phyloP scores from a whole-genome alignment of 345 rosid genomes.

The Microthlaspi erraticum region DNA sequence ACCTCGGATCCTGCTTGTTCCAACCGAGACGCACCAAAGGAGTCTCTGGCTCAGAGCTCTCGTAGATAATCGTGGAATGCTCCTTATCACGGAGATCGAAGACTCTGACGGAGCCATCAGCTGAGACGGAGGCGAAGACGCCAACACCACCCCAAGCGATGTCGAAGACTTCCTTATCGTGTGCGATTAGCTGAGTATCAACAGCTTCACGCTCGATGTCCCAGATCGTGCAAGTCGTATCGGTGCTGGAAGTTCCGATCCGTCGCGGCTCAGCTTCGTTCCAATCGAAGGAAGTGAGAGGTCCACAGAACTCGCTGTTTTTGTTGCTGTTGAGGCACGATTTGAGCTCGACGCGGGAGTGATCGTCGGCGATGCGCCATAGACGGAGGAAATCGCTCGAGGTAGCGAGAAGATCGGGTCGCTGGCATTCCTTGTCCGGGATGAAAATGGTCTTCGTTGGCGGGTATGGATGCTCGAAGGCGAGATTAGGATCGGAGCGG shows the following conservation, averaged over 20 bases:
- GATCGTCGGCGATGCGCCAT: conserved; percentile 80
- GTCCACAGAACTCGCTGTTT: conserved; percentile 90
- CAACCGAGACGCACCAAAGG: conserved; percentile 93
- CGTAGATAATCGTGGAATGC: conserved; percentile 90
- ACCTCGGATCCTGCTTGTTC: conserved; percentile 99
- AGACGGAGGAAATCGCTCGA: conserved; percentile 94
- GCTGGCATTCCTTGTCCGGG: conserved; percentile 89
- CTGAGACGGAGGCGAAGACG: conserved; percentile 91
- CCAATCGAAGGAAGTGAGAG: conserved; percentile 96
- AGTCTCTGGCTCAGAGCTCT: conserved; percentile 91
- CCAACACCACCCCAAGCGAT: conserved; percentile 98
- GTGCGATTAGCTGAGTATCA: conserved; percentile 95
- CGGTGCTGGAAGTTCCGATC: conserved; percentile 89
- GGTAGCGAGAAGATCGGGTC: conserved; percentile 92
- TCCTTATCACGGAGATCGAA: conserved; percentile 91
- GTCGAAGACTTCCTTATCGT: conserved; percentile 96
- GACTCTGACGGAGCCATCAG: conserved; percentile 90
- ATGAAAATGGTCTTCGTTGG: conserved; percentile 90
- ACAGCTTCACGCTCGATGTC: conserved; percentile 85
- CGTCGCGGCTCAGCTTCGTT: conserved; percentile 95
- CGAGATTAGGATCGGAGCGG: conserved; percentile 79
- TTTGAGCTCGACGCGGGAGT: conserved; percentile 72
- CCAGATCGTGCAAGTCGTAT: conserved; percentile 96
- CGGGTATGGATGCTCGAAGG: conserved; percentile 93
- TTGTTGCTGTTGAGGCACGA: conserved; percentile 81